Evolutionary conservation across 352 stramenopile genomes (phyloP).

Genomic region (Pythium apleroticum): DNA sequence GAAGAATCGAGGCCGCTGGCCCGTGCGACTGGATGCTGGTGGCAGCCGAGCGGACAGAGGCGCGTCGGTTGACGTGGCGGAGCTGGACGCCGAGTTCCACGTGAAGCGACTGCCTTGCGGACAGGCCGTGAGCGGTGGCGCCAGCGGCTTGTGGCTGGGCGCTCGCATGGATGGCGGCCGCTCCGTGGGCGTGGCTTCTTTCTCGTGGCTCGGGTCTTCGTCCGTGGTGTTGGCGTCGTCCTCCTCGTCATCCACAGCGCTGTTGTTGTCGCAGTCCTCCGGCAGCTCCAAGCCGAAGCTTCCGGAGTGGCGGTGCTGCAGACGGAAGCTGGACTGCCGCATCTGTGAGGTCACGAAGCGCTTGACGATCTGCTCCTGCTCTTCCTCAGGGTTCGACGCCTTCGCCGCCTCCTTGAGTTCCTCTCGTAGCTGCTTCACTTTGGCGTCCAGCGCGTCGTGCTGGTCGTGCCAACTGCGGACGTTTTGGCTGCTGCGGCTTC

Average conservation of each 20-base stretch:
- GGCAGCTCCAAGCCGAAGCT: conserved; percentile 25
- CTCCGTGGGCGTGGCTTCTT: not conserved
- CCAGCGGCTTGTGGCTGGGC: conserved; percentile 1
- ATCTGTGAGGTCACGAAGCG: conserved; percentile 64
- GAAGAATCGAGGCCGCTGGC: conserved; percentile 17
- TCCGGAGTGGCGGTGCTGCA: conserved; percentile 18
- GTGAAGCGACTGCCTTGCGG: conserved; percentile 14
- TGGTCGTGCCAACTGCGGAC: conserved; percentile 15
- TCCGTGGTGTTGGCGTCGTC: not conserved
- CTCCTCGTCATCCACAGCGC: conserved; percentile 7
- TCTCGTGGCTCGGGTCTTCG: not conserved
- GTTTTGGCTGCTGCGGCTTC: conserved; percentile 18
- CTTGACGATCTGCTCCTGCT: conserved; percentile 72
- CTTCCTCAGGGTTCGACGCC: conserved; percentile 25
- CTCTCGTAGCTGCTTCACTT: conserved; percentile 25
- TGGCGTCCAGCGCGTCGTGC: conserved; percentile 23
- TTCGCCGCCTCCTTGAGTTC: conserved; percentile 20
- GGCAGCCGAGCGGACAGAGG: conserved; percentile 24
- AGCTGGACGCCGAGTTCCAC: conserved; percentile 9
- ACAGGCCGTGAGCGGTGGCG: conserved; percentile 16
- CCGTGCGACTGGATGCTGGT: not conserved
- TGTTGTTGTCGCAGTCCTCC: conserved; percentile 33
- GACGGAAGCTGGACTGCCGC: conserved; percentile 13
- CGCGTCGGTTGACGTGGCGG: not conserved
- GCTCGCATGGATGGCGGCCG: not conserved